These are phyloP conservation scores for Pseudofabraea citricarpa DNA, from an alignment of 2,329 filamentous ascomycete genomes.

Conservation along the genomic window DNA sequence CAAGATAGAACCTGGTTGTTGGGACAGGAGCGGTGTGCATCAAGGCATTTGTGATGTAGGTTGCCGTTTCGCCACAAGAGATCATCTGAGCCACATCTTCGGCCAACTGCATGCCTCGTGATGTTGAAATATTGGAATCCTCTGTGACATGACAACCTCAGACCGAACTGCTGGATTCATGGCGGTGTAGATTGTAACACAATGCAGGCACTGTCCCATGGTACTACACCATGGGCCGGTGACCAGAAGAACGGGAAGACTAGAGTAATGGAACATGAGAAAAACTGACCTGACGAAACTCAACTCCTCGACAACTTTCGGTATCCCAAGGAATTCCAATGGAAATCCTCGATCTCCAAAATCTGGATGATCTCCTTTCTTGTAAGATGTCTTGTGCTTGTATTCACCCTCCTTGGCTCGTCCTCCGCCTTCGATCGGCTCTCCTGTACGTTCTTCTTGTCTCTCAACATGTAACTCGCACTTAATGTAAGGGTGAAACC, in stretches of 20 bases:
- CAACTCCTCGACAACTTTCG: conserved; percentile 60
- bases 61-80: conserved; percentile 1
- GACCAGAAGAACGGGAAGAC: neutral
- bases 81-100: neutral
- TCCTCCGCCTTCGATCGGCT: conserved; percentile 36
- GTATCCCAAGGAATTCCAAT: conserved; percentile 54
- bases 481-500: conserved; percentile 70
- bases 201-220: neutral
- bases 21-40: no score
- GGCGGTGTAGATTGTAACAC: no score
- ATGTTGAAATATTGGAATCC: conserved; percentile 1
- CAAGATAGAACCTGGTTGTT: no score
- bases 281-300: conserved; percentile 65
- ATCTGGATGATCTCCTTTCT: conserved; percentile 56
- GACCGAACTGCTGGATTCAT: no score
- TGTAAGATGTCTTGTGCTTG: conserved; percentile 53
- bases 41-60: neutral
- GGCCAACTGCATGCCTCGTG: conserved; percentile 6
- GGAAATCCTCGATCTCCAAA: conserved; percentile 49
- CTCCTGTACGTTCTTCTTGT: conserved; percentile 29
- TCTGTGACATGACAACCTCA: neutral
- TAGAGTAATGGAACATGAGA: conserved; percentile 6
- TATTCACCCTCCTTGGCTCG: conserved; percentile 51
- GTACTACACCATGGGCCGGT: neutral
- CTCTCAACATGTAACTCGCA: conserved; percentile 78